Base-by-base conservation (phyloP, 73 alveolate species). In the Blepharisma japonicum region DNA sequence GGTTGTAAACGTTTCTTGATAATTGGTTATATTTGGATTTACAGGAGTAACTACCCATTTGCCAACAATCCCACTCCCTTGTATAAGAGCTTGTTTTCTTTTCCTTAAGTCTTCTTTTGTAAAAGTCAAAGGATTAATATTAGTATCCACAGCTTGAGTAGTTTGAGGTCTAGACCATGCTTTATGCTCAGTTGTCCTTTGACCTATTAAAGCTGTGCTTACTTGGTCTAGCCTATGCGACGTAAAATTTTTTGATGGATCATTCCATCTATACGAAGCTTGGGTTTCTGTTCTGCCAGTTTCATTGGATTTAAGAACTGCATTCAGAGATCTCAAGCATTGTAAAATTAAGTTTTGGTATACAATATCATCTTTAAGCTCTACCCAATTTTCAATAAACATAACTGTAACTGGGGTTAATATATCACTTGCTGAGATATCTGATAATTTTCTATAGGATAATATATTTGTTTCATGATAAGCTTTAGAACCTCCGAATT, bases 51-150 rank as follows among this genome's bases (percentile, higher is more conserved):
- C 74, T 14, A 61, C 47, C 74, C 74, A 61, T 25, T 61, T 61
- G 2, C 74, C 74, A 2, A 61, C 23, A 25, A 61, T 5, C 46
- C 74, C 74, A 61, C 74, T 61, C 14, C 74, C 74, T 25, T 61
- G 14, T 8, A 61, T 61, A 1, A 61, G 47, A 20, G 38, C 46
- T 25, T 61, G 74, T 61, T 61, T 61, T 39, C 23, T n/a, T 61
- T 61, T 61, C 74, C 2, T 61, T 18, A 61, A 25, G 74, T 61
- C 74, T 61, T 61, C 74, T 61, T 61, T 61, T 61, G 74, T 61
- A 61, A 61, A 61, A n/a, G 23, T 61, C 49, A 61, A n/a, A 61
- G 74, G 47, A 14, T 61, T 61, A 9, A 61, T 61, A 25, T 61
- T 25, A 1, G n/a, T 51, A 20, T 61, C 74, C 2, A 18, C 23